Percentiles rank a stretch among this genome's conserved stretches.
These are phyloP conservation scores for Hypoxylon sp. DNA, from an alignment of 2,329 filamentous ascomycete genomes.

Conservation along the genomic window DNA sequence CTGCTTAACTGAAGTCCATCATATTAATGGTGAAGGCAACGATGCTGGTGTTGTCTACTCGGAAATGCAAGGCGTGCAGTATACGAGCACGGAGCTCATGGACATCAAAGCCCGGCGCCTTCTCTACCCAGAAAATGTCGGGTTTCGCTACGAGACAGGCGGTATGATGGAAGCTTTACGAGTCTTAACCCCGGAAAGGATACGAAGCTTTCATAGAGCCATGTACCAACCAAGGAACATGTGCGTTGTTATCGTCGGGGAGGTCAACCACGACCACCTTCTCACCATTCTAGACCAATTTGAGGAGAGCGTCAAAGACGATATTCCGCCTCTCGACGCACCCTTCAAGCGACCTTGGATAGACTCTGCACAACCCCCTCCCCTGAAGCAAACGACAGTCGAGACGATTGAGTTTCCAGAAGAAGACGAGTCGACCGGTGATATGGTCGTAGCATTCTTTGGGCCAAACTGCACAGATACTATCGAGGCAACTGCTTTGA, in stretches of 20 bases:
- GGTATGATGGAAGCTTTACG: conserved; percentile 94
- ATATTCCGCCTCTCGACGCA: conserved; percentile 79
- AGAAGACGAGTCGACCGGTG: conserved; percentile 93
- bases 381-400: conserved; percentile 77
- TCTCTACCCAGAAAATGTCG: conserved; percentile 88
- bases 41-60: conserved; percentile 98
- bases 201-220: conserved; percentile 91
- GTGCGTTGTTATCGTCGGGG: conserved; percentile 90
- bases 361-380: conserved; percentile 82
- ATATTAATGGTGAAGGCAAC: conserved; percentile 91
- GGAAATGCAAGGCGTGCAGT: conserved; percentile 97
- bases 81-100: conserved; percentile 86
- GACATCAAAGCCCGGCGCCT: conserved; percentile 83
- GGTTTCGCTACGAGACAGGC: conserved; percentile 97
- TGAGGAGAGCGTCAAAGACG: conserved; percentile 85
- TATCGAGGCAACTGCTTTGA: conserved; percentile 77
- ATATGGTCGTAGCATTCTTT: conserved; percentile 87
- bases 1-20: conserved; percentile 96
- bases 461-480: conserved; percentile 84
- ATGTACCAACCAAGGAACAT: conserved; percentile 99
- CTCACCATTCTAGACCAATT: conserved; percentile 87
- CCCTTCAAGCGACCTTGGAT: conserved; percentile 92
- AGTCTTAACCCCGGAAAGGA: conserved; percentile 86
- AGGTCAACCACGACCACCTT: conserved; percentile 85
- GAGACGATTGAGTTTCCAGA: conserved; percentile 93